phyloP scores from a whole-genome alignment of 768 basidiomycete genomes.

The Auricularia sp. region DNA sequence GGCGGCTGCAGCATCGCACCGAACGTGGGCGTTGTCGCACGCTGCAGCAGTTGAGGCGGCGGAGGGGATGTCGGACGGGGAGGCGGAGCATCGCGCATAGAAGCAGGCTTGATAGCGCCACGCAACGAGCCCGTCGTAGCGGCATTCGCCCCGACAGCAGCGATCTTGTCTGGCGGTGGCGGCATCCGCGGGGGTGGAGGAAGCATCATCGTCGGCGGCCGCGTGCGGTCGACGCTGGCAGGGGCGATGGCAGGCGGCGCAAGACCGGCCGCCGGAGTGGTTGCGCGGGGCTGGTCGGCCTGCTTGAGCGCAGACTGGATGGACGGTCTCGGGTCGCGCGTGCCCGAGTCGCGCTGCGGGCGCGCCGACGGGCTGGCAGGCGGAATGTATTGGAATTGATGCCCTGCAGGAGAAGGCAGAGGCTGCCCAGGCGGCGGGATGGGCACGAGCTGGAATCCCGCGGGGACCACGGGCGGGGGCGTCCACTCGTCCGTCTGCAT shows the following conservation, averaged over 20 bases:
- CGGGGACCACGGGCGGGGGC: conserved; percentile 27
- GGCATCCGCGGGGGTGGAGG: conserved; percentile 65
- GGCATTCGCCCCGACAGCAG: conserved; percentile 39
- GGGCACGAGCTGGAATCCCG: conserved; percentile 18
- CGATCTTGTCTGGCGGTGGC: conserved; percentile 62
- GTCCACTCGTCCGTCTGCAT: conserved; percentile 73
- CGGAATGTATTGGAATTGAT: conserved; percentile 59
- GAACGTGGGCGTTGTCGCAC: conserved; percentile 80
- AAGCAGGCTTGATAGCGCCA: conserved; percentile 17
- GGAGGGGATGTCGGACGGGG: conserved; percentile 88
- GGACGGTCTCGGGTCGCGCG: conserved; percentile 56
- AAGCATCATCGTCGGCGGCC: conserved; percentile 75
- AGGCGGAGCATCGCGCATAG: conserved; percentile 52
- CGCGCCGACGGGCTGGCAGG: conserved; percentile 30
- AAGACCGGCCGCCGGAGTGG: conserved; percentile 28
- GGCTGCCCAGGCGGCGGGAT: conserved; percentile 24
- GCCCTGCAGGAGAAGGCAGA: conserved; percentile 24
- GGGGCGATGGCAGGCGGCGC: conserved; percentile 45
- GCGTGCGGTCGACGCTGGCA: conserved; percentile 58
- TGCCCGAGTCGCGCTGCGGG: conserved; percentile 10
- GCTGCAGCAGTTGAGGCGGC: conserved; percentile 82
- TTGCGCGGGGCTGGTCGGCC: conserved; percentile 20
- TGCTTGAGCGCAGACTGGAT: conserved; percentile 60
- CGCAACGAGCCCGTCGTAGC: conserved; percentile 39
- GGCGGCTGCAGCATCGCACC: conserved; percentile 39